Evolutionary conservation across 202 grass and related monocot genomes (phyloP).

Genomic region (Carex arenaria): DNA sequence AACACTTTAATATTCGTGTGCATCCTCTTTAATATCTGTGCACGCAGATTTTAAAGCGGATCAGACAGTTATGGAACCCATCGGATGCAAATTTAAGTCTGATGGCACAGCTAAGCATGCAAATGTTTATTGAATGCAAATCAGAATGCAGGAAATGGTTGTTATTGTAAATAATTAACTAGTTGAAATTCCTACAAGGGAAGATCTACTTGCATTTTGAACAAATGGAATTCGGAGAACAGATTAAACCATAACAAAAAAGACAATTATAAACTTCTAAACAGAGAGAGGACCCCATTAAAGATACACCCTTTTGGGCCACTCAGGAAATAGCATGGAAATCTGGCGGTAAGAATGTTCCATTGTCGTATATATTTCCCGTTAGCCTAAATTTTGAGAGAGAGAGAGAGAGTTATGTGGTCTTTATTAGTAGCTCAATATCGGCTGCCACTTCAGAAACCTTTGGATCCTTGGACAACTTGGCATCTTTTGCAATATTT

Average conservation of each 20-base stretch:
- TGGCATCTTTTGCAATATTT: constrained; percentile 56
- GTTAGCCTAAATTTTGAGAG: neutral
- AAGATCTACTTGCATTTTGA: neutral
- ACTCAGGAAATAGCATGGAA: neutral
- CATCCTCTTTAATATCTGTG: no score
- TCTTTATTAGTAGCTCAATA: constrained; percentile 61
- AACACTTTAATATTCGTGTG: no score
- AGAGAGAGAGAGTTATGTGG: constrained; percentile 19
- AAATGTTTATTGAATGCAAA: neutral
- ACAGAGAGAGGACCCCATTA: neutral
- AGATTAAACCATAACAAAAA: neutral
- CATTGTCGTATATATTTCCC: neutral
- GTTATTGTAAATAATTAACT: neutral
- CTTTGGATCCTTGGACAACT: constrained; percentile 62
- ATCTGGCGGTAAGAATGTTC: neutral
- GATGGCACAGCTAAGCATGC: neutral
- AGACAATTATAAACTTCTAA: neutral
- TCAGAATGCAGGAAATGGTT: neutral
- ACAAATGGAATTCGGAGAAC: neutral
- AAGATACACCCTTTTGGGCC: neutral
- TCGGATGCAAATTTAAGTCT: no score
- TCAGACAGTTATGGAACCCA: no score
- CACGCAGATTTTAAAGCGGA: no score
- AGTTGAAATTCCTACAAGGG: neutral
- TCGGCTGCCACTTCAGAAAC: constrained; percentile 75